These are phyloP conservation scores for Cordyceps militaris DNA, from an alignment of 2,329 filamentous ascomycete genomes.

Conservation along the genomic window DNA sequence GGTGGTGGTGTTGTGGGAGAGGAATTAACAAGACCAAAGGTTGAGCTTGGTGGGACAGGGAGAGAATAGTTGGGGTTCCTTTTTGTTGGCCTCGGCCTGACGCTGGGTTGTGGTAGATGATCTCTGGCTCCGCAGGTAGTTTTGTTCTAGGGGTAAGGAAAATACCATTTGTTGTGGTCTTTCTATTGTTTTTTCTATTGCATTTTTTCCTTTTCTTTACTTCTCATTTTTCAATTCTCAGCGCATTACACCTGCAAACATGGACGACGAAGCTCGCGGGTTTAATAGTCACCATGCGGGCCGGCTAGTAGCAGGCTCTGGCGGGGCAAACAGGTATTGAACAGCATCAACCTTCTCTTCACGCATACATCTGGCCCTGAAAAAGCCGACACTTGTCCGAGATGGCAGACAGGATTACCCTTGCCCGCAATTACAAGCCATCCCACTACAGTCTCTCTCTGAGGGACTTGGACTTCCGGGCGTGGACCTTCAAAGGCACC, in stretches of 20 bases:
- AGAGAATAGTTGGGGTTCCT: not conserved
- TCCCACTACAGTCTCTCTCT: constrained; percentile 9
- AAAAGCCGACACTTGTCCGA: not conserved
- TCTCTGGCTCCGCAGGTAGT: too few species aligned
- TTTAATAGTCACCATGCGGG: not conserved
- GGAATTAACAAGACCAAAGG: not conserved
- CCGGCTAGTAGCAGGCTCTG: not conserved
- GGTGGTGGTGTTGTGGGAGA: not conserved
- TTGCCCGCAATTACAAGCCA: not conserved
- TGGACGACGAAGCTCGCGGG: too few species aligned
- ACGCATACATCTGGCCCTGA: not conserved
- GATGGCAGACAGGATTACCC: not conserved
- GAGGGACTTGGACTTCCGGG: constrained; percentile 4
- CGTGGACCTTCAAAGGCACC: constrained; percentile 10
- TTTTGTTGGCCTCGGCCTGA: not conserved
- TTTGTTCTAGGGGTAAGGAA: too few species aligned
- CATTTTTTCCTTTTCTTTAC: too few species aligned
- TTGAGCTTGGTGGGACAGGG: not conserved
- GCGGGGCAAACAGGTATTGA: not conserved
- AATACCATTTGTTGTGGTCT: too few species aligned
- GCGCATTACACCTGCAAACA: not conserved
- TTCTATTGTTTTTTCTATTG: too few species aligned
- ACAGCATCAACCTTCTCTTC: not conserved
- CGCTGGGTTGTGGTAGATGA: too few species aligned
- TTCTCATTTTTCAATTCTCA: too few species aligned